A percentile compares a stretch with the other conserved stretches of the same genome.
Conservation (phyloP, 1,284 basidiomycete genomes). For the Irpex sp. region DNA sequence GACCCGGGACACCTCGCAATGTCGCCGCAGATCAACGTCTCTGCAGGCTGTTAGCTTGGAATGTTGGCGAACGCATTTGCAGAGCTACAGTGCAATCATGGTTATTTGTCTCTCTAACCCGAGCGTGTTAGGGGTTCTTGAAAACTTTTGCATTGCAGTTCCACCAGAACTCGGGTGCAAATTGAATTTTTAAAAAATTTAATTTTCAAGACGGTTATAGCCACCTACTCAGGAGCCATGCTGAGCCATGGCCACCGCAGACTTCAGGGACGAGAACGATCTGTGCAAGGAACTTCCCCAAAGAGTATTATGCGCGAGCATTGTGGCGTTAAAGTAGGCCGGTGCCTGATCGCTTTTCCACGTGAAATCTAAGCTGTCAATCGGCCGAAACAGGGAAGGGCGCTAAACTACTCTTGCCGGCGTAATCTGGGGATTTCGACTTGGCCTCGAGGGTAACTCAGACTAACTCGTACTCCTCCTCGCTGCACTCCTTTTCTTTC, state of each 20-base stretch:
- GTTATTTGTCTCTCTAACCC: neutral
- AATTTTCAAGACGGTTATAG: no score
- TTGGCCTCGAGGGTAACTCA: neutral
- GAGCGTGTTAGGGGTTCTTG: neutral
- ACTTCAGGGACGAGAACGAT: neutral
- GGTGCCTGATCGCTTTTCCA: conserved; percentile 1
- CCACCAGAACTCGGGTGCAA: neutral
- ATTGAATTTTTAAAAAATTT: no score
- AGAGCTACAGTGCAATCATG: no score
- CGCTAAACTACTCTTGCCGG: neutral
- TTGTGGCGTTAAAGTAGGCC: neutral
- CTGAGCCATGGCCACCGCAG: no score
- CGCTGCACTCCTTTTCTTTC: neutral
- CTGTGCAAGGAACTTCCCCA: neutral
- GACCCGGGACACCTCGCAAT: neutral
- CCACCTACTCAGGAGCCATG: no score
- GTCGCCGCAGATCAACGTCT: no score
- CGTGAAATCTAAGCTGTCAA: neutral
- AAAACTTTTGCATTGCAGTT: neutral
- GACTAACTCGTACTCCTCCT: neutral
- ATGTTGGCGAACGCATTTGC: no score
- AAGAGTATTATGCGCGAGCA: neutral
- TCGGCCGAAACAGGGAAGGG: neutral
- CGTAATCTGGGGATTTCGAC: neutral
- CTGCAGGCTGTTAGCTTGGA: no score